These are phyloP conservation scores for Wickerhamomyces bovis DNA, from an alignment of 805 yeast species.

Conservation along the genomic window DNA sequence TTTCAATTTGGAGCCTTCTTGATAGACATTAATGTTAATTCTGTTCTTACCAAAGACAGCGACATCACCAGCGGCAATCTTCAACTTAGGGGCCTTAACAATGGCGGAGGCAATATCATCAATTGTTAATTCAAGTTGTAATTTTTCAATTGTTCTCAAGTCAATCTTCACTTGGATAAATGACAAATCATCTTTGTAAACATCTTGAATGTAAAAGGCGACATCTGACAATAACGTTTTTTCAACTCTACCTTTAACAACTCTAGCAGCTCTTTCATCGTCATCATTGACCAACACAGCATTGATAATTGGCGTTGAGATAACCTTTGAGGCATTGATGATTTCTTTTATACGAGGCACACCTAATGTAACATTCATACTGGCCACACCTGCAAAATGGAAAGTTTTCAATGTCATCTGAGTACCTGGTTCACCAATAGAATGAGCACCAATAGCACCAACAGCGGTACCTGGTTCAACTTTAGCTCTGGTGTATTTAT, in stretches of 20 bases:
- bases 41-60: conserved; percentile 58
- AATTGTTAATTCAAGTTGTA: conserved; percentile 83
- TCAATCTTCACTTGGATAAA: conserved; percentile 79
- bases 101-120: conserved; percentile 85
- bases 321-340: conserved; percentile 91
- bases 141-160: conserved; percentile 72
- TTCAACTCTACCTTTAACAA: conserved; percentile 95
- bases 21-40: conserved; percentile 55
- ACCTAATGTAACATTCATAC: conserved; percentile 98
- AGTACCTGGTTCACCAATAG: conserved; percentile 99
- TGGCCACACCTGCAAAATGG: conserved; percentile 99
- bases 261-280: conserved; percentile 97
- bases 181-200: conserved; percentile 74
- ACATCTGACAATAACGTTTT: conserved; percentile 85
- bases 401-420: conserved; percentile 95
- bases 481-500: conserved; percentile 80
- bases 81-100: conserved; percentile 79
- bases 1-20: conserved; percentile 36
- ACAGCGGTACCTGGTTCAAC: conserved; percentile 99
- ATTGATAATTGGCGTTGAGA: conserved; percentile 94
- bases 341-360: conserved; percentile 99
- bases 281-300: conserved; percentile 88
- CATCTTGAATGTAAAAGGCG: conserved; percentile 88
- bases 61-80: conserved; percentile 70
- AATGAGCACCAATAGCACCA: conserved; percentile 98